A percentile compares a stretch with the other conserved stretches of the same genome.
Evolutionary conservation across 2,329 filamentous ascomycete genomes (phyloP).

Genomic region (Penicillium sp.): DNA sequence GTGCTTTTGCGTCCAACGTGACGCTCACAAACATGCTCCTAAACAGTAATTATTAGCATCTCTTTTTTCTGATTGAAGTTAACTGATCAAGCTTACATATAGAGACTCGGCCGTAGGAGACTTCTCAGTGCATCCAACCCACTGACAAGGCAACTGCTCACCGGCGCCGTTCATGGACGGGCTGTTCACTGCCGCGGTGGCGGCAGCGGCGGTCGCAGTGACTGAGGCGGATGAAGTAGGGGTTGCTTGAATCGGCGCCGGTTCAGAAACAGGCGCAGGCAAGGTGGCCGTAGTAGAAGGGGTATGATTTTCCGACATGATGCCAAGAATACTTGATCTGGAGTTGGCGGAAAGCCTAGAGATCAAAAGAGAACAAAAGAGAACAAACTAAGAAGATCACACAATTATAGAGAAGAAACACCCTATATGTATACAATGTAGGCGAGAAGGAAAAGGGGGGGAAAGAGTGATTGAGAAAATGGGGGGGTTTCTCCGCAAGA

Average conservation of each 20-base stretch:
- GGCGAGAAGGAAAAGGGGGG: constrained; percentile 16
- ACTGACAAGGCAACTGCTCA: constrained; percentile 56
- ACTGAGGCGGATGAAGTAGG: constrained; percentile 33
- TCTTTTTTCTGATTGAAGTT: neutral
- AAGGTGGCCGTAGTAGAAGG: constrained; percentile 27
- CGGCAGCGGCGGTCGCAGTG: constrained; percentile 38
- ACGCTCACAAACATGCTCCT: constrained; percentile 98
- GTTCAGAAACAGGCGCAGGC: constrained; percentile 29
- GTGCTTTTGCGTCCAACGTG: constrained; percentile 99
- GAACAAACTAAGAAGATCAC: constrained; percentile 8
- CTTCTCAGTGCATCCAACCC: constrained; percentile 62
- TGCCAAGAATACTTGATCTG: constrained; percentile 41
- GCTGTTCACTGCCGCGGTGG: constrained; percentile 39
- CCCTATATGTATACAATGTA: constrained; percentile 1
- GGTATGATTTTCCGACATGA: constrained; percentile 41
- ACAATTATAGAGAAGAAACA: neutral
- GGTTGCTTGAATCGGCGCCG: constrained; percentile 24
- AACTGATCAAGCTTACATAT: constrained; percentile 52
- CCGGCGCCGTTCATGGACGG: constrained; percentile 33
- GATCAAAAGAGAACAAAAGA: constrained; percentile 14
- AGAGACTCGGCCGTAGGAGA: constrained; percentile 59
- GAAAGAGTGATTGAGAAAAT: neutral
- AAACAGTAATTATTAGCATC: constrained; percentile 1
- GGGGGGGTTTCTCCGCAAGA: constrained; percentile 14
- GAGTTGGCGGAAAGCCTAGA: constrained; percentile 32